These are phyloP conservation scores for Thinopyrum elongatum DNA, from an alignment of 176 grass and related monocot species.

Conservation along the genomic window DNA sequence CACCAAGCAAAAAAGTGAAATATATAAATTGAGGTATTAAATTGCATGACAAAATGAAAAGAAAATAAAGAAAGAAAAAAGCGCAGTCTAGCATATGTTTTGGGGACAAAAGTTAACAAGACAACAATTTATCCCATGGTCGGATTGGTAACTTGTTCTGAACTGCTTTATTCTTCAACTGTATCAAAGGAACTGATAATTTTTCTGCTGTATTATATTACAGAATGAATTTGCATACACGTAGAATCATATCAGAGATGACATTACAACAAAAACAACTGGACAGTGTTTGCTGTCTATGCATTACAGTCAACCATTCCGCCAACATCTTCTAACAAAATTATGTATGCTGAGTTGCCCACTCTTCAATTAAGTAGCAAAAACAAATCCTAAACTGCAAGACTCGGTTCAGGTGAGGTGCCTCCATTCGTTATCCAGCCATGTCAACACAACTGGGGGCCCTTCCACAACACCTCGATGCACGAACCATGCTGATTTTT, in stretches of 20 bases:
- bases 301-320: background rate
- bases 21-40: too few species aligned
- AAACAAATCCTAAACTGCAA: background rate
- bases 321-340: background rate
- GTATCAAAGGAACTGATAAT: background rate
- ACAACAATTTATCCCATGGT: too few species aligned
- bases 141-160: background rate
- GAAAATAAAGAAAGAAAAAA: too few species aligned
- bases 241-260: background rate
- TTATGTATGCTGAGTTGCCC: background rate
- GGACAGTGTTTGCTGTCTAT: background rate
- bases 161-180: background rate
- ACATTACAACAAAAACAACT: background rate
- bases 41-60: too few species aligned
- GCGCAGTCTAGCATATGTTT: too few species aligned
- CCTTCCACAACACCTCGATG: background rate
- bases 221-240: background rate
- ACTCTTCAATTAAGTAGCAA: background rate
- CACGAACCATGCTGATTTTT: background rate
- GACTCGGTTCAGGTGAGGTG: background rate
- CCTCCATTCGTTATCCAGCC: slow-evolving; percentile 12
- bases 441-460: background rate
- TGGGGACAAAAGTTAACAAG: too few species aligned
- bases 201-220: background rate
- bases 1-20: too few species aligned